Percentiles rank a stretch among this genome's conserved stretches.
phyloP scores from a whole-genome alignment of 2,329 filamentous ascomycete species.

The Xylaria sp. region DNA sequence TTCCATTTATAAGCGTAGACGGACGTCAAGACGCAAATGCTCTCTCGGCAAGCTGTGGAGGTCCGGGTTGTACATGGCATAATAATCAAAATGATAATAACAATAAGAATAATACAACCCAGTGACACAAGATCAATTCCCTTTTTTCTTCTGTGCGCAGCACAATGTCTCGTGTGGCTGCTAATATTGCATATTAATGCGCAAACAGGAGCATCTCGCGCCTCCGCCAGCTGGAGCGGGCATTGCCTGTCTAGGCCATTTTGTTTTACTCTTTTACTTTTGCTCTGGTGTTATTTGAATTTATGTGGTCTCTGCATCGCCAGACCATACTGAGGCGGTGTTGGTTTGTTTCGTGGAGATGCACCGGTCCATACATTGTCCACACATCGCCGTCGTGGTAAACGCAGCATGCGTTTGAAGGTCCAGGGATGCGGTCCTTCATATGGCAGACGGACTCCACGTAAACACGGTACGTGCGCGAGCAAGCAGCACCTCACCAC shows the following conservation, averaged over 20 bases:
- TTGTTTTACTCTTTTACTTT: background rate
- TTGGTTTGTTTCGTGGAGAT: conserved; percentile 32
- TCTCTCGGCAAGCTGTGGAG: conserved; percentile 35
- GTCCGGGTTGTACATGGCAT: conserved; percentile 28
- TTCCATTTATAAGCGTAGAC: background rate
- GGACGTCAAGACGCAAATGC: conserved; percentile 38
- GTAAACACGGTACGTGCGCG: conserved; percentile 29
- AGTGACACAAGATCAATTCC: conserved; percentile 39
- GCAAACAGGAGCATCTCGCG: conserved; percentile 28
- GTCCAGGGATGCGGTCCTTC: conserved; percentile 33
- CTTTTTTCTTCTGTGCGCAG: conserved; percentile 38
- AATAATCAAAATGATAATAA: no score
- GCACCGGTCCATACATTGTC: conserved; percentile 14
- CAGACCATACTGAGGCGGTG: conserved; percentile 6
- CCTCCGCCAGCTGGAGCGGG: conserved; percentile 14
- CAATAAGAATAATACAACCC: conserved; percentile 17
- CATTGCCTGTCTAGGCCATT: conserved; percentile 15
- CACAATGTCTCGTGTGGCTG: conserved; percentile 37
- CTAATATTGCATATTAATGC: conserved; percentile 38
- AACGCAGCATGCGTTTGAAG: conserved; percentile 30
- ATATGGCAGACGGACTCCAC: conserved; percentile 30
- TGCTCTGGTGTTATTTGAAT: background rate
- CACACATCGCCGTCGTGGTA: conserved; percentile 1
- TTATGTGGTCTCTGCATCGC: background rate
- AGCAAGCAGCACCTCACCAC: conserved; percentile 11